These are phyloP conservation scores for Candida nanaspora DNA, from an alignment of 805 yeast species.

Conservation along the genomic window DNA sequence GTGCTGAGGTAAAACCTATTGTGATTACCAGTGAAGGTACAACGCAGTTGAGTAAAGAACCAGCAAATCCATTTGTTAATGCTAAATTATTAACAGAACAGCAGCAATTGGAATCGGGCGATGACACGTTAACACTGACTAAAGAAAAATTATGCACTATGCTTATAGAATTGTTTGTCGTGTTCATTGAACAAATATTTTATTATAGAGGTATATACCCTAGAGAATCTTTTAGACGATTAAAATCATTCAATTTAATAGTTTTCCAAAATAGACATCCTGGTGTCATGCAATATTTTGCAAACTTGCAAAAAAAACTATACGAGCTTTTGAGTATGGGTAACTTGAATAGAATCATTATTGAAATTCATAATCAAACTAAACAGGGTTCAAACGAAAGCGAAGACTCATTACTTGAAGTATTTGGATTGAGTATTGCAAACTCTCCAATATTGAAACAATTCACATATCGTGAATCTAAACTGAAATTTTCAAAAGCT, in stretches of 20 bases:
- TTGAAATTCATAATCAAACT: conserved; percentile 7
- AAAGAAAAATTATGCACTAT: conserved; percentile 14
- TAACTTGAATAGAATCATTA: conserved; percentile 14
- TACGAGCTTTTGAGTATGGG: conserved; percentile 14
- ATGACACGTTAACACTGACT: not conserved
- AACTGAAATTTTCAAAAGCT: not conserved
- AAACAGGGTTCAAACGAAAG: not conserved
- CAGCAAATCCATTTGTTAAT: not conserved
- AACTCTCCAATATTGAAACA: conserved; percentile 20
- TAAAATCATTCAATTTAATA: conserved; percentile 34
- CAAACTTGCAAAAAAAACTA: conserved; percentile 21
- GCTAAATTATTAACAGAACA: too few relatives aligned
- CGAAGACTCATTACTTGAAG: conserved; percentile 7
- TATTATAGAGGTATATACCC: conserved; percentile 51
- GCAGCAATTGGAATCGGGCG: too few relatives aligned
- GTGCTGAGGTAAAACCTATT: too few relatives aligned
- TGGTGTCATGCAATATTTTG: conserved; percentile 30
- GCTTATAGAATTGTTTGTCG: conserved; percentile 42
- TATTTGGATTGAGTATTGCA: conserved; percentile 22
- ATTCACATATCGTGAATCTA: conserved; percentile 3
- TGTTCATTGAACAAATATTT: conserved; percentile 47
- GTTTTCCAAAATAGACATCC: conserved; percentile 42
- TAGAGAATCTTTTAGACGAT: conserved; percentile 35
- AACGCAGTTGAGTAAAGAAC: too few relatives aligned
- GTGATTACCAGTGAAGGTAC: too few relatives aligned